These are phyloP conservation scores for Sordariomycetes sp. DNA, from an alignment of 2,329 filamentous ascomycete genomes.

Conservation along the genomic window DNA sequence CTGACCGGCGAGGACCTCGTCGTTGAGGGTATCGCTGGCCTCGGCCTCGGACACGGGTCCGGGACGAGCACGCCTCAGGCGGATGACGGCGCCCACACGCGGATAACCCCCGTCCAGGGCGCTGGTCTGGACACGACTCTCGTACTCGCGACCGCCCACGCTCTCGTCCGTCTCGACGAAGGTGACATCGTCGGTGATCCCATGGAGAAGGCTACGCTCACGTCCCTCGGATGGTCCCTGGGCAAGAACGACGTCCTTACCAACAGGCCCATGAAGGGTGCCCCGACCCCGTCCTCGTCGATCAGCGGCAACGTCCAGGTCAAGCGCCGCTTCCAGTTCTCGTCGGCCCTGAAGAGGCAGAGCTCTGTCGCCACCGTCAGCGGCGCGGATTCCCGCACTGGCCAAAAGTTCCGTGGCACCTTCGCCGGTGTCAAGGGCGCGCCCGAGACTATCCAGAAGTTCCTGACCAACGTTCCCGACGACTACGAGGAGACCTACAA, in stretches of 20 bases:
- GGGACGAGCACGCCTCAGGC: conserved; percentile 57
- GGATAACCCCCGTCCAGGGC: conserved; percentile 60
- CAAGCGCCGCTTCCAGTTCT: conserved; percentile 96
- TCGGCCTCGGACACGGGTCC: conserved; percentile 55
- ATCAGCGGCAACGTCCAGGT: conserved; percentile 76
- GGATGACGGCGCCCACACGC: conserved; percentile 71
- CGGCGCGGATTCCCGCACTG: conserved; percentile 58
- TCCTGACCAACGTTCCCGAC: conserved; percentile 71
- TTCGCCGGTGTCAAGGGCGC: conserved; percentile 96
- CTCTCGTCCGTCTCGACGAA: conserved; percentile 90
- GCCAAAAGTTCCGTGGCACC: conserved; percentile 69
- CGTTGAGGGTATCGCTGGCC: conserved; percentile 89
- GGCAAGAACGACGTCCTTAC: conserved; percentile 78
- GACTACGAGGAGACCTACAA: conserved; percentile 98
- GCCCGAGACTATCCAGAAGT: conserved; percentile 91
- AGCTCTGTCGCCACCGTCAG: conserved; percentile 84
- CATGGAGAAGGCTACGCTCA: conserved; percentile 95
- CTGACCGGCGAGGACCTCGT: conserved; percentile 93
- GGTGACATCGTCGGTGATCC: conserved; percentile 96
- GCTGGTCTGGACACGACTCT: conserved; percentile 76
- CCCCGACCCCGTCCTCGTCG: conserved; percentile 21
- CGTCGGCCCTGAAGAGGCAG: conserved; percentile 89
- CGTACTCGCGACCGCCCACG: conserved; percentile 89
- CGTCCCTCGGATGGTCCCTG: conserved; percentile 85
- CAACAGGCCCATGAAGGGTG: conserved; percentile 45